Evolutionary conservation across 2,329 filamentous ascomycete genomes (phyloP), one percentile per base, ranked within the genome.

Genomic region (Clonostachys solani): DNA sequence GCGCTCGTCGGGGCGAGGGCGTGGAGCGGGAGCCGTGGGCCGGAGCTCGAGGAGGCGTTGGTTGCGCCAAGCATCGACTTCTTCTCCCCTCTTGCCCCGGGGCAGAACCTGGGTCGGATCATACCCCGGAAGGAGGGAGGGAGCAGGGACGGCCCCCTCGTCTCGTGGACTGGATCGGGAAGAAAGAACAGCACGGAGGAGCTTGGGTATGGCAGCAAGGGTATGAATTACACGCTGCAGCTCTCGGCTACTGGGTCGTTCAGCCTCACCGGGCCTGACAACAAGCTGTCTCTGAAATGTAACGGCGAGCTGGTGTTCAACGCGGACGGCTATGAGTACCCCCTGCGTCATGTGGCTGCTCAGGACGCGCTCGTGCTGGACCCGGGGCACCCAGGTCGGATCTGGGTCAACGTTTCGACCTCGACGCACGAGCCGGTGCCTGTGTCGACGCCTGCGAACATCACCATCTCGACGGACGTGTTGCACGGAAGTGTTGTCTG

Each of bases 401-500:
- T 80, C 43, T 80, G 75, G 75, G 60, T 61, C 2, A 80, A 80
- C 49, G 53, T 58, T 4, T 72, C 73, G 0, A 60, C 61, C 2
- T 78, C 75, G 0, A 67, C 68, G 0, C 76, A 80, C 49, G 54
- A 65, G 15, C 56, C 59, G 5, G 65, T 77, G 0, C 53, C 49
- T 0, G 50, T 78, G 4, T 52, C 58, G 1, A 42, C 60, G 1
- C 60, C 64, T 1, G 61, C 58, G 1, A 56, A 59, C 0, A 54
- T 77, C 5, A 68, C 61, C 1, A 69, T 79, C 13, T 62, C 62
- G 17, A 74, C 73, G 0, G 69, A 77, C 45, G 57, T 63, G 2
- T 54, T 69, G 7, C 67, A 71, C 13, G 76, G 77, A 1, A 75
- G 67, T 46, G 61, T 74, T 2, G 74, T 72, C 0, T 80, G 74